Base-by-base conservation (phyloP, 2,329 filamentous ascomycete species). In the Colletotrichum tanaceti region DNA sequence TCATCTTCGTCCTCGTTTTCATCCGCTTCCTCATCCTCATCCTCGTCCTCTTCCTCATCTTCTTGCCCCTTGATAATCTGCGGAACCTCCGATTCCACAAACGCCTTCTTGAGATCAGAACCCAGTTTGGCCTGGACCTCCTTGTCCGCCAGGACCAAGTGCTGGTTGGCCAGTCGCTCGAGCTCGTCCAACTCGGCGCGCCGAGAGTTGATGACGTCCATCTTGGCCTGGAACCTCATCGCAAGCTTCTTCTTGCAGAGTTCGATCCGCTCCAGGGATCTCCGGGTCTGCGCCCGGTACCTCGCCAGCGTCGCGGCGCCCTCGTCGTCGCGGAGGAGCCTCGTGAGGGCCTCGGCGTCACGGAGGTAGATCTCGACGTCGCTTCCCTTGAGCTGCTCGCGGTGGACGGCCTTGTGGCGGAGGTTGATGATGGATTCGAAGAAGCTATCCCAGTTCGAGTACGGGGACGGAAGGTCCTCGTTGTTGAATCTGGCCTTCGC, bases 271-370 rank as follows among this genome's bases (percentile, higher is more conserved):
- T n/a, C 11, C 5, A 60, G 24, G 7, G 13, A 11, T 20, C 11
- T 22, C 14, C 44, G 14, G 13, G 11, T 60, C 20, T 50, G 32
- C 16, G 39, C 20, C 18, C 35, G 44, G 20, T 28, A 38, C 20
- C 13, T 13, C 16, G n/a, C n/a, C 16, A 60, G 32, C 28, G 32
- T 41, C 10, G 18, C n/a, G 3, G 14, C n/a, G 3, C 44, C 44
- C 11, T 81, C 2, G 82, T 82, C 70, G 81, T 75, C 32, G 54
- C 73, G 0, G 70, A 74, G 28, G 13, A 49, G 62, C 14, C 24
- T 49, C 28, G n/a, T 9, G 2, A 61, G 7, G 38, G 10, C 5
- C 2, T 58, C 7, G 13, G 35, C 18, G 16, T 58, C 13, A 9
- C 44, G 14, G 22, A 55, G 35, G 18, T 35, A 32, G 28, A 43